Conservation (phyloP, 805 yeast genomes). For the Trichomonascus vanleenenianus region DNA sequence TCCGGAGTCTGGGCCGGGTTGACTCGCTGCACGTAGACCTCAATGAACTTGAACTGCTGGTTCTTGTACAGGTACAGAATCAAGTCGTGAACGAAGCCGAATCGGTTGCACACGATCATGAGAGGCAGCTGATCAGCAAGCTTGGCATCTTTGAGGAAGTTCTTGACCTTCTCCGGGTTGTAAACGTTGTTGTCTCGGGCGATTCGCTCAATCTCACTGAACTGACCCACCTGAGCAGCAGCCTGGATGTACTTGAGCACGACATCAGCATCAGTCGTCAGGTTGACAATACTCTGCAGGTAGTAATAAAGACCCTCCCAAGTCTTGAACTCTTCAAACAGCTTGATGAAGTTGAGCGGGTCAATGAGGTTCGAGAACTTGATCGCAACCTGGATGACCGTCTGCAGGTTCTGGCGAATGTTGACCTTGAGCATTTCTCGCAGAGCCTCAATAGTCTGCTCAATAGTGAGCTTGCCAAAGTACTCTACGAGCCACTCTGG, state of each 20-base stretch:
- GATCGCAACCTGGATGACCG: constrained; percentile 92
- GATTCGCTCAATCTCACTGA: constrained; percentile 90
- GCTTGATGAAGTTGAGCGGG: constrained; percentile 70
- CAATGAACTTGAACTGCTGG: constrained; percentile 92
- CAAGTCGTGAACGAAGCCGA: constrained; percentile 84
- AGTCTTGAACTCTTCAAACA: constrained; percentile 90
- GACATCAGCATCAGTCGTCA: constrained; percentile 89
- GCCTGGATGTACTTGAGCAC: constrained; percentile 94
- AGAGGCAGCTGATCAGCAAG: constrained; percentile 93
- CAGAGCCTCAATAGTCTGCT: constrained; percentile 82
- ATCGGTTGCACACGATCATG: constrained; percentile 93
- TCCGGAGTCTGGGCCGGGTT: constrained; percentile 94
- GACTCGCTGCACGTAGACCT: constrained; percentile 95
- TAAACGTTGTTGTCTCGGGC: constrained; percentile 91
- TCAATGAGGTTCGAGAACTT: constrained; percentile 93
- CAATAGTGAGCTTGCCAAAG: constrained; percentile 91
- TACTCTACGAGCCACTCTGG: constrained; percentile 89
- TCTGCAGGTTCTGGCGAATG: constrained; percentile 81
- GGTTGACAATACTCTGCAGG: constrained; percentile 84
- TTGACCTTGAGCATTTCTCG: constrained; percentile 76
- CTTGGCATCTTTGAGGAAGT: constrained; percentile 89
- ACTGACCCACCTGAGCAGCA: constrained; percentile 84
- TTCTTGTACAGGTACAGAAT: constrained; percentile 90
- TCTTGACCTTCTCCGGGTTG: constrained; percentile 95
- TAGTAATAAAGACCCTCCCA: constrained; percentile 92